Conservation (phyloP, 2,329 filamentous ascomycete species). For the Microdochium nivale region DNA sequence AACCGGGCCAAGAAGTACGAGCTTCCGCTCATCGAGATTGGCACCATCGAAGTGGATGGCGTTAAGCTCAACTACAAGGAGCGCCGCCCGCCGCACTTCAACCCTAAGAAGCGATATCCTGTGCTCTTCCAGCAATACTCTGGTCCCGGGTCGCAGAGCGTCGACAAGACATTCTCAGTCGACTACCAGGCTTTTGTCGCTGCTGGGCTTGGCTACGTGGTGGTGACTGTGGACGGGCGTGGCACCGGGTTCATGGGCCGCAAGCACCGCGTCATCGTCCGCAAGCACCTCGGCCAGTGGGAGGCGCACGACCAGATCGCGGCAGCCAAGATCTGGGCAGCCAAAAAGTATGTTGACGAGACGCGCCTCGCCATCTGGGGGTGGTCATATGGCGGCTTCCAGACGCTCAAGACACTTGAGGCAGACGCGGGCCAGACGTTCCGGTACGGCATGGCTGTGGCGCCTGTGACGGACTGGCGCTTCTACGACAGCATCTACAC, state of each 20-base stretch:
- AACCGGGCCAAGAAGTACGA: conserved; percentile 66
- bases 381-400: conserved; percentile 96
- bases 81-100: conserved; percentile 82
- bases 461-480: conserved; percentile 96
- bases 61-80: conserved; percentile 68
- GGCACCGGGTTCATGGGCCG: conserved; percentile 89
- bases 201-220: conserved; percentile 78
- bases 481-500: conserved; percentile 95
- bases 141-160: conserved; percentile 85
- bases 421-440: conserved; percentile 83
- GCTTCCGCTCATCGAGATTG: conserved; percentile 74
- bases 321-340: conserved; percentile 75
- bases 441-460: conserved; percentile 95
- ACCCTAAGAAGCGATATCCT: conserved; percentile 75
- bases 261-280: conserved; percentile 70
- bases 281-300: conserved; percentile 74
- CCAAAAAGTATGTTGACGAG: conserved; percentile 74
- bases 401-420: conserved; percentile 90
- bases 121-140: conserved; percentile 94
- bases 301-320: conserved; percentile 90
- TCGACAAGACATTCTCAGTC: conserved; percentile 70
- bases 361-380: conserved; percentile 90
- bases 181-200: conserved; percentile 90
- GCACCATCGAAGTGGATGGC: conserved; percentile 76
- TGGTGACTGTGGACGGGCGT: conserved; percentile 88